Evolutionary conservation across 345 rosid species (phyloP).

Genomic region (Dipteronia dyeriana): DNA sequence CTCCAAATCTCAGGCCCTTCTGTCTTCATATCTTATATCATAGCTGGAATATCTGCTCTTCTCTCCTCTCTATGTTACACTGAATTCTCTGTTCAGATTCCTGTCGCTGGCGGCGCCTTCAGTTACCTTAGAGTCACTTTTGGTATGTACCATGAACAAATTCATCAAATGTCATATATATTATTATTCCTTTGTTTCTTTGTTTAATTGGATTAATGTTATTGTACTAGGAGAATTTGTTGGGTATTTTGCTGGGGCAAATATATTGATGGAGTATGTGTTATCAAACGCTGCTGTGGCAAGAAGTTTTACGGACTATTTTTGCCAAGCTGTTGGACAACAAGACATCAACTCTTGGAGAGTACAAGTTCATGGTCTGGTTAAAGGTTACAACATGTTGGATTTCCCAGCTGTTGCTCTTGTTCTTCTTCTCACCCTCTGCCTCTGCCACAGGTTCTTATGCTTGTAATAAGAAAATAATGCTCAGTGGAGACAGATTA

Average conservation of each 20-base stretch:
- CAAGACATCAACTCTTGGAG: conserved; percentile 65
- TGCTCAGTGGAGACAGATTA: neutral
- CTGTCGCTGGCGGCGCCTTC: conserved; percentile 96
- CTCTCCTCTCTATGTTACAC: conserved; percentile 92
- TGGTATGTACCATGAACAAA: conserved; percentile 43
- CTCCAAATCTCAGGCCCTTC: conserved; percentile 68
- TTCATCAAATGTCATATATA: neutral
- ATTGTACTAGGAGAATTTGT: conserved; percentile 61
- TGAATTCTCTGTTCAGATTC: conserved; percentile 89
- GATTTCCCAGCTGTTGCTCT: conserved; percentile 86
- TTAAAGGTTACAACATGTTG: conserved; percentile 66
- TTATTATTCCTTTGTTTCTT: neutral
- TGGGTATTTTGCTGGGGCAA: conserved; percentile 88
- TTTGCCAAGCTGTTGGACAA: conserved; percentile 67
- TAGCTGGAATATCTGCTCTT: conserved; percentile 83
- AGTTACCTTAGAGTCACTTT: conserved; percentile 92
- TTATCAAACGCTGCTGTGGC: conserved; percentile 93
- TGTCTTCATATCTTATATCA: conserved; percentile 75
- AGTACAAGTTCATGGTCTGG: conserved; percentile 58
- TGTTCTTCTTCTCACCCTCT: conserved; percentile 81
- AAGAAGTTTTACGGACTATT: conserved; percentile 80
- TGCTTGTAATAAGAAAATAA: neutral
- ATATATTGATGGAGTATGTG: conserved; percentile 91
- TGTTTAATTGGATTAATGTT: conserved; percentile 10
- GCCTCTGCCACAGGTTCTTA: conserved; percentile 76